Conservation (phyloP, 176 grass and related monocot genomes). For the Neostapfia colusana region DNA sequence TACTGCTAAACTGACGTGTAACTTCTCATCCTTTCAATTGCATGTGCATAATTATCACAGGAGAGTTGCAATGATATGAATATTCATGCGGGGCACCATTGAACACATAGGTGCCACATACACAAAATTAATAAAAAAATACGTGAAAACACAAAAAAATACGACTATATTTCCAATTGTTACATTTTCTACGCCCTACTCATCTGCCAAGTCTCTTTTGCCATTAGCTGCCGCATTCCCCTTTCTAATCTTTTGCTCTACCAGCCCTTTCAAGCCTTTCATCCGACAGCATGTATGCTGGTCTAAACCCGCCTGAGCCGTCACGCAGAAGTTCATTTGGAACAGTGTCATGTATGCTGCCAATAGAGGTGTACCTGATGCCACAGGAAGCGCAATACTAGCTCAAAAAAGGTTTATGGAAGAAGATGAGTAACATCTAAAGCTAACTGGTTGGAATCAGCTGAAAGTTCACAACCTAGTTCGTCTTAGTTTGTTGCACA, state of each 20-base stretch:
- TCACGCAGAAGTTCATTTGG: constrained; percentile 53
- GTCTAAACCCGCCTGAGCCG: constrained; percentile 42
- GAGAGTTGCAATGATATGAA: not conserved
- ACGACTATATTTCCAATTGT: not conserved
- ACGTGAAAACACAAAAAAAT: not conserved
- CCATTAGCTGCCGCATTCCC: not conserved
- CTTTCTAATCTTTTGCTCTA: constrained; percentile 40
- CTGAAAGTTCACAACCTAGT: too few relatives aligned
- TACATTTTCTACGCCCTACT: not conserved
- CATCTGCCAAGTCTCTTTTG: not conserved
- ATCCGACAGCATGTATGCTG: constrained; percentile 62
- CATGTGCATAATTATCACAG: too few relatives aligned
- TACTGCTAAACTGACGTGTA: too few relatives aligned
- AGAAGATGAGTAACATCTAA: too few relatives aligned
- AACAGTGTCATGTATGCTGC: constrained; percentile 64
- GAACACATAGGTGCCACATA: not conserved
- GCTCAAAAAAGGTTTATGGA: too few relatives aligned
- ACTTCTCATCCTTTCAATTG: too few relatives aligned
- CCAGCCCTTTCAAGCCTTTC: constrained; percentile 59
- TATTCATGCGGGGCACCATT: not conserved
- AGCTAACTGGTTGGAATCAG: too few relatives aligned
- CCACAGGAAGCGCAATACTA: not conserved
- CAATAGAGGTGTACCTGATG: constrained; percentile 65
- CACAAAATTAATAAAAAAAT: not conserved
- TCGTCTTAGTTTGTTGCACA: too few relatives aligned